Base-by-base conservation (phyloP, 2,329 filamentous ascomycete genomes). In the Ceratocystis smalleyi region DNA sequence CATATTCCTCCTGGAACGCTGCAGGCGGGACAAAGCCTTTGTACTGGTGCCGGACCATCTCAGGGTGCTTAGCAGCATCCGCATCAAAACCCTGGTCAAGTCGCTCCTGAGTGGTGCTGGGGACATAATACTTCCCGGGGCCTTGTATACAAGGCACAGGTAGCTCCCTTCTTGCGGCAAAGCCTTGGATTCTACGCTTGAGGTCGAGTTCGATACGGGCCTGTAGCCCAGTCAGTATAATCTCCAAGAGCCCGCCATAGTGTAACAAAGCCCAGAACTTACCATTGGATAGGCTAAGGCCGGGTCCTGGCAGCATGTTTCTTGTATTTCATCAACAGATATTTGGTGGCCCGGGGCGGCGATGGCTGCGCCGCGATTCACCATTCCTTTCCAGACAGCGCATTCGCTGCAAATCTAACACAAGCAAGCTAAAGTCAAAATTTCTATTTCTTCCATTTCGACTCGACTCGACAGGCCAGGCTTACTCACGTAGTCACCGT, bases 401-500 rank as follows among this genome's bases (percentile, higher is more conserved):
- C 54, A 57, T 24, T 57, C 54, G 54, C n/a, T 57, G 6, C 54
- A 57, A n/a, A 57, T 57, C 54, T 57, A 57, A 35, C 3, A 35
- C 12, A 17, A 24, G 7, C 17, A 30, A 57, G 22, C 8, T 12
- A 35, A 32, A 10, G 30, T 57, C 10, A 32, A 15, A 15, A 8
- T 32, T 17, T 22, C 8, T 3, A 54, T 27, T 8, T 30, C n/a
- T 32, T n/a, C 8, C 17, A 8, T 35, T n/a, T 19, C 27, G 32
- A n/a, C 17, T 19, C 27, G 32, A n/a, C 17, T 10, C 2, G 12
- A 4, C n/a, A 7, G 3, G 10, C 54, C 27, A 19, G 6, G 5
- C 12, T 32, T n/a, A 57, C 73, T 69, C 64, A 75, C 75, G 22
- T 68, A 68, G 2, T 71, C 69, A 1, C 70, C 72, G 3, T 68